Evolutionary conservation across 768 basidiomycete genomes (phyloP).

Genomic region (Pleurotus salmoneostramineus): DNA sequence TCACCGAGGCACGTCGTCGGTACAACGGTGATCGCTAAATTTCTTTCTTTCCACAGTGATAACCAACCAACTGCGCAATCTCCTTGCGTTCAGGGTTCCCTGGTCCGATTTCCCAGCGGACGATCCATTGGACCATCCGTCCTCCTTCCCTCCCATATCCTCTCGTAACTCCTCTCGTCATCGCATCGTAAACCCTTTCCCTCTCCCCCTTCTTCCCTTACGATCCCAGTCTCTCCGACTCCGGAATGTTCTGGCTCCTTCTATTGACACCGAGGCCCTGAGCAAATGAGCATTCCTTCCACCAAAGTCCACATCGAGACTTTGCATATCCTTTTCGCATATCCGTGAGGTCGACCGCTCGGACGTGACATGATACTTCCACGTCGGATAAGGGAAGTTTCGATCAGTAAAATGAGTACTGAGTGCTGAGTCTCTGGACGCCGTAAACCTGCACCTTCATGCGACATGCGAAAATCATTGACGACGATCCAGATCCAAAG

Average conservation of each 20-base stretch:
- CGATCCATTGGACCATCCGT: neutral
- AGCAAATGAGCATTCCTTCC: neutral
- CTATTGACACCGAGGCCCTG: neutral
- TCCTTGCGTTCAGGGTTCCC: neutral
- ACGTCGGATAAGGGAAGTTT: too few species aligned
- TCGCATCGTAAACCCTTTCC: neutral
- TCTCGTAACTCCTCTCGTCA: neutral
- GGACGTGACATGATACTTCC: too few species aligned
- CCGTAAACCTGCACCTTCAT: too few species aligned
- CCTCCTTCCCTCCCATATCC: neutral
- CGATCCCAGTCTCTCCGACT: neutral
- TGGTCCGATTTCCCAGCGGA: neutral
- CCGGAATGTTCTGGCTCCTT: neutral
- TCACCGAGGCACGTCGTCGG: too few species aligned
- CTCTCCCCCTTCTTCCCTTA: neutral
- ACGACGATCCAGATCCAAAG: too few species aligned
- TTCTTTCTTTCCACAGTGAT: neutral
- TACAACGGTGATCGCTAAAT: too few species aligned
- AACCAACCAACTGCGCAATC: neutral
- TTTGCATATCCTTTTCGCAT: neutral
- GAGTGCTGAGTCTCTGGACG: too few species aligned
- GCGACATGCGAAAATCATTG: too few species aligned
- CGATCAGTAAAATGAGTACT: too few species aligned
- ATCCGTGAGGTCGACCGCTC: neutral
- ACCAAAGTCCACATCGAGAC: neutral